Base-by-base conservation (phyloP, 2,329 filamentous ascomycete species). In the Pseudonectria buxi region DNA sequence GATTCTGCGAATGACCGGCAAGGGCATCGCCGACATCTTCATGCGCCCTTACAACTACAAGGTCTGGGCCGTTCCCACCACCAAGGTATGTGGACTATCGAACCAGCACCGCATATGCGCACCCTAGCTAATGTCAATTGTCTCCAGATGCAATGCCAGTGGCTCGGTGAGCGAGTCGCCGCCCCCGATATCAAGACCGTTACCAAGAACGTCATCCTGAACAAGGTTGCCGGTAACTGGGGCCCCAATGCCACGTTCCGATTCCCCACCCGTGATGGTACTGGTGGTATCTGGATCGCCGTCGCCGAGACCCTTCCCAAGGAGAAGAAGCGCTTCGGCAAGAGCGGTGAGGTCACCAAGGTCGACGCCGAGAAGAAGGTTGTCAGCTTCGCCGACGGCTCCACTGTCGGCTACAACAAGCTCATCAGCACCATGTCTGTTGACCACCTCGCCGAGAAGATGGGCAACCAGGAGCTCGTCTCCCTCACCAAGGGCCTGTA, bases 21-120 rank as follows among this genome's bases (percentile, higher is more conserved):
- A 78, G 54, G 90, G 90, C 54, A 76, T 98, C 56, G 90, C 89
- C 50, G 81, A 98, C 63, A 75, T 90, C 54, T 98, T 98, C 78
- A 98, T 98, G 92, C 78, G 92, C 55, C 92, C 92, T 36, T 98
- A 98, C 77, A 98, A 98, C 79, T 98, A 83, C 81, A 98, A 98
- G 73, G 92, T 98, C 61, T 98, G 92, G 92, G 92, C 92, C 45
- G 90, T 96, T 54, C 92, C 92, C 40, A 95, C 90, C 37, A 95
- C 84, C 51, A 94, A 94, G 81, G 87, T 94, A 74, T 55, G 73
- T 46, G 18, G 12, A 29, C n/a, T 30, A 12, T 14, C n/a, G n/a
- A 5, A 12, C 7, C 18, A 22, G 18, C 18, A 22, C 5, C 18
- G 5, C 9, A 9, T 22, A 22, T 22, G 18, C 9, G 18, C 18